Percentiles rank a stretch among this genome's conserved stretches.
Conservation (phyloP, 768 basidiomycete species). For the Serpula lacrymans region DNA sequence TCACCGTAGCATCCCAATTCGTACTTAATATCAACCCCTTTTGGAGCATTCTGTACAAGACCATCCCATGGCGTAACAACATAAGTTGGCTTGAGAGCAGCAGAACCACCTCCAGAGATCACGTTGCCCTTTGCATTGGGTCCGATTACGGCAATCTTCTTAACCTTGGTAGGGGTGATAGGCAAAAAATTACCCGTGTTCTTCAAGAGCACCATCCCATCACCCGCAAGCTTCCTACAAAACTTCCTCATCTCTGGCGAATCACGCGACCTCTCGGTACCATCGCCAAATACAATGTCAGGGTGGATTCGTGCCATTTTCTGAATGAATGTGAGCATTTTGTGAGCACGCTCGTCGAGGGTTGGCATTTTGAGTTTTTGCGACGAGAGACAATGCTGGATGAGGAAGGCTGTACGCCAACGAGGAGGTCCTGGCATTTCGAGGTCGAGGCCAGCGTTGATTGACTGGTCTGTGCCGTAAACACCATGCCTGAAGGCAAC, state of each 20-base stretch:
- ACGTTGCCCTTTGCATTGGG: conserved; percentile 63
- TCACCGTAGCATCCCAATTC: conserved; percentile 63
- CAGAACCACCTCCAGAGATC: conserved; percentile 70
- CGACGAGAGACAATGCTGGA: conserved; percentile 37
- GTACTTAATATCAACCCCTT: conserved; percentile 50
- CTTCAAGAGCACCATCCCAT: conserved; percentile 65
- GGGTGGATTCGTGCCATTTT: conserved; percentile 52
- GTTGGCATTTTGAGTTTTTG: conserved; percentile 48
- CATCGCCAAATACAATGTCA: conserved; percentile 59
- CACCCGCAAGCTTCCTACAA: conserved; percentile 53
- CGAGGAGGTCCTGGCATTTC: conserved; percentile 46
- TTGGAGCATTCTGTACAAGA: conserved; percentile 45
- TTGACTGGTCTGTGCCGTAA: conserved; percentile 37
- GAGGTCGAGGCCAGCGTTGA: conserved; percentile 47
- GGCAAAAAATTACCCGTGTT: conserved; percentile 59
- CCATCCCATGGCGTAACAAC: conserved; percentile 63
- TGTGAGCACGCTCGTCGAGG: conserved; percentile 48
- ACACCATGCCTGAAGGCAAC: conserved; percentile 37
- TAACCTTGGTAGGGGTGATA: conserved; percentile 31
- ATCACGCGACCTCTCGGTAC: conserved; percentile 52
- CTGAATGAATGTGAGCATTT: conserved; percentile 55
- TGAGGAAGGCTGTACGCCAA: conserved; percentile 35
- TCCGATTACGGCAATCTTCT: conserved; percentile 62
- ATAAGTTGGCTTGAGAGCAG: conserved; percentile 64
- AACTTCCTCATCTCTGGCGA: conserved; percentile 49